Percentiles rank a stretch among this genome's conserved stretches.
phyloP scores from a whole-genome alignment of 2,329 filamentous ascomycete genomes.

The Xylariaceae sp. region DNA sequence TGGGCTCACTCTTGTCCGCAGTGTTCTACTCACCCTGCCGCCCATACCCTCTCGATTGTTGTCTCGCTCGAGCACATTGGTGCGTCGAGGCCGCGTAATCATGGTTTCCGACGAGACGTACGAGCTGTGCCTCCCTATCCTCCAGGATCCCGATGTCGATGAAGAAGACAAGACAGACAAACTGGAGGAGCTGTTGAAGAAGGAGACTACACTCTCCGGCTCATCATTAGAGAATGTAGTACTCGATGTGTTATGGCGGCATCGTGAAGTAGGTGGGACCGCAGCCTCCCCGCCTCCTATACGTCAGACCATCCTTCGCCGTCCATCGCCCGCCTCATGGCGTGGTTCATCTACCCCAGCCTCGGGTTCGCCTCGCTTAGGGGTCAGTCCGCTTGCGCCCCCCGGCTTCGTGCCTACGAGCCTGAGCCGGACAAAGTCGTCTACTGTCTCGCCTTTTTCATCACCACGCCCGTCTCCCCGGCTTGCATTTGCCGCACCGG shows the following conservation, averaged over 20 bases:
- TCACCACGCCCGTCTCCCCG: slow-evolving; percentile 91
- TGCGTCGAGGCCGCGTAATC: slow-evolving; percentile 32
- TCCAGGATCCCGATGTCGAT: slow-evolving; percentile 76
- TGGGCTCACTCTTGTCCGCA: no score
- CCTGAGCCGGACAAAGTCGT: slow-evolving; percentile 73
- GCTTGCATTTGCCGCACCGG: slow-evolving; percentile 82
- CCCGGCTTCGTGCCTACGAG: slow-evolving; percentile 77
- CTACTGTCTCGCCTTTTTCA: slow-evolving; percentile 82
- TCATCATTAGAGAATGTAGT: slow-evolving; percentile 82
- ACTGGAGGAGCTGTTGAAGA: slow-evolving; percentile 79
- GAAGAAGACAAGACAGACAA: slow-evolving; percentile 95
- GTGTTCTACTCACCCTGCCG: no score
- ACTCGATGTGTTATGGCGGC: slow-evolving; percentile 85
- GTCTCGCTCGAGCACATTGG: neutral
- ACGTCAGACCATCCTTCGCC: slow-evolving; percentile 83
- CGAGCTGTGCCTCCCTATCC: slow-evolving; percentile 82
- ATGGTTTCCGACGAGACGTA: slow-evolving; percentile 95
- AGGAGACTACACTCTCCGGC: slow-evolving; percentile 71
- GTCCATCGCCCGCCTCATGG: slow-evolving; percentile 91
- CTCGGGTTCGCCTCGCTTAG: slow-evolving; percentile 76
- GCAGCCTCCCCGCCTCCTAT: slow-evolving; percentile 76
- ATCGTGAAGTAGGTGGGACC: slow-evolving; percentile 61
- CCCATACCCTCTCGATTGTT: no score
- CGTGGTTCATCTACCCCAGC: slow-evolving; percentile 77
- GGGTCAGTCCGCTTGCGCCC: slow-evolving; percentile 77